Conservation (phyloP, 2,329 filamentous ascomycete genomes). For the Helotiales sp. region DNA sequence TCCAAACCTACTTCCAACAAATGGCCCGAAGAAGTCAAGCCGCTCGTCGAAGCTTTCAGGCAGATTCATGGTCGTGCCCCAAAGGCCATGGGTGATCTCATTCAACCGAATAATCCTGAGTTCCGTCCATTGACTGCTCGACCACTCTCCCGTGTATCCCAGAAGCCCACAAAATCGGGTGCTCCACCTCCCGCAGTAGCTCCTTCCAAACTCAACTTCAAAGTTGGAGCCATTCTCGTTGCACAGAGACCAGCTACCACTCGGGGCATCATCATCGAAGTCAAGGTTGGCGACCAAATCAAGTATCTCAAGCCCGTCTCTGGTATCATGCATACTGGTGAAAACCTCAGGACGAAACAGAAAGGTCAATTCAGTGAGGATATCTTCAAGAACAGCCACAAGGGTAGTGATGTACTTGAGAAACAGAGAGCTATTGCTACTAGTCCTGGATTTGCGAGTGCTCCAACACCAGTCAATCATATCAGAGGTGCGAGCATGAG, state of each 20-base stretch:
- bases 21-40: neutral
- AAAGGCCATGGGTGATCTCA: conserved; percentile 16
- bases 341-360: conserved; percentile 15
- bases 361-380: conserved; percentile 20
- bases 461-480: neutral
- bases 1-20: too few relatives aligned
- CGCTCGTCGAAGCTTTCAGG: conserved; percentile 14
- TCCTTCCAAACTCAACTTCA: conserved; percentile 8
- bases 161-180: neutral
- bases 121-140: conserved; percentile 5
- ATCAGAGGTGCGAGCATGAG: too few relatives aligned
- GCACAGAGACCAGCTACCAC: conserved; percentile 7
- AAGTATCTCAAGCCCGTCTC: conserved; percentile 23
- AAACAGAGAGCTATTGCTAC: conserved; percentile 10
- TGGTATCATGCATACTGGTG: conserved; percentile 20
- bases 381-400: conserved; percentile 15
- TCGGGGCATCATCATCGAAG: conserved; percentile 7
- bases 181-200: neutral
- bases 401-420: neutral
- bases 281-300: conserved; percentile 23
- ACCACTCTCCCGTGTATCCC: conserved; percentile 10
- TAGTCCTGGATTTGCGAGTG: neutral
- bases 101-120: conserved; percentile 26
- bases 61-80: conserved; percentile 13
- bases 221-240: conserved; percentile 12